A percentile compares a stretch with the other conserved stretches of the same genome.
phyloP scores from a whole-genome alignment of 768 basidiomycete species.

The Thelephora aurantiotincta region DNA sequence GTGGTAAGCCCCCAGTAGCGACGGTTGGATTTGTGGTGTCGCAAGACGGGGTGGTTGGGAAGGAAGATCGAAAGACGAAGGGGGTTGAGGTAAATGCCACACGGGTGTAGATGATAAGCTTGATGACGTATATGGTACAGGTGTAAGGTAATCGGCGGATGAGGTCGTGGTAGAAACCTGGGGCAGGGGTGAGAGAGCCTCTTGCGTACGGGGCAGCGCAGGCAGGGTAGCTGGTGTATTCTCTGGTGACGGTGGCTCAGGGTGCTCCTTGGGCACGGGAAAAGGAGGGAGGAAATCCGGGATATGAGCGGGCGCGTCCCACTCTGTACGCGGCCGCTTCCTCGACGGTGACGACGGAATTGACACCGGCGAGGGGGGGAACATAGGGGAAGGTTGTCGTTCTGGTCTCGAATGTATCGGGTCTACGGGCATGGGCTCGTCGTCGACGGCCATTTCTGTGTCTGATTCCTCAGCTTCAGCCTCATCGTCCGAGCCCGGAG shows the following conservation, averaged over 20 bases:
- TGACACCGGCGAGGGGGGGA: slow-evolving; percentile 43
- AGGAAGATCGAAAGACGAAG: slow-evolving; percentile 5
- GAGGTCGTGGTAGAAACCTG: slow-evolving; percentile 25
- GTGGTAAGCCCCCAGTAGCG: slow-evolving; percentile 58
- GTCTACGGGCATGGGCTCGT: slow-evolving; percentile 19
- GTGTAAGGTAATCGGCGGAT: slow-evolving; percentile 56
- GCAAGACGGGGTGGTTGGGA: slow-evolving; percentile 19
- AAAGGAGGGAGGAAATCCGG: slow-evolving; percentile 60
- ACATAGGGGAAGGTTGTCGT: slow-evolving; percentile 5
- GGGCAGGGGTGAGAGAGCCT: slow-evolving; percentile 28
- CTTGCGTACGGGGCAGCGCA: slow-evolving; percentile 17
- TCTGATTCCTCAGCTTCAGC: slow-evolving; percentile 16
- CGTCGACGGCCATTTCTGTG: slow-evolving; percentile 1
- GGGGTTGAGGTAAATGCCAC: slow-evolving; percentile 45
- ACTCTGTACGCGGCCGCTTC: slow-evolving; percentile 44
- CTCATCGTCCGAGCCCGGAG: slow-evolving; percentile 17
- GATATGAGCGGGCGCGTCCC: slow-evolving; percentile 50
- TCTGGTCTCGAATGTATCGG: neutral
- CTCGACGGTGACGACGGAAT: slow-evolving; percentile 40
- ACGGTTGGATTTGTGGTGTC: slow-evolving; percentile 45
- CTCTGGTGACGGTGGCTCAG: slow-evolving; percentile 11
- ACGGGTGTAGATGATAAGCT: slow-evolving; percentile 48
- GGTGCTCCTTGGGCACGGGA: slow-evolving; percentile 23
- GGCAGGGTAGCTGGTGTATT: slow-evolving; percentile 21
- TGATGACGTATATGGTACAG: slow-evolving; percentile 64